These are phyloP conservation scores for Sphaceloma murrayae DNA, from an alignment of 2,329 filamentous ascomycete species.

Conservation along the genomic window DNA sequence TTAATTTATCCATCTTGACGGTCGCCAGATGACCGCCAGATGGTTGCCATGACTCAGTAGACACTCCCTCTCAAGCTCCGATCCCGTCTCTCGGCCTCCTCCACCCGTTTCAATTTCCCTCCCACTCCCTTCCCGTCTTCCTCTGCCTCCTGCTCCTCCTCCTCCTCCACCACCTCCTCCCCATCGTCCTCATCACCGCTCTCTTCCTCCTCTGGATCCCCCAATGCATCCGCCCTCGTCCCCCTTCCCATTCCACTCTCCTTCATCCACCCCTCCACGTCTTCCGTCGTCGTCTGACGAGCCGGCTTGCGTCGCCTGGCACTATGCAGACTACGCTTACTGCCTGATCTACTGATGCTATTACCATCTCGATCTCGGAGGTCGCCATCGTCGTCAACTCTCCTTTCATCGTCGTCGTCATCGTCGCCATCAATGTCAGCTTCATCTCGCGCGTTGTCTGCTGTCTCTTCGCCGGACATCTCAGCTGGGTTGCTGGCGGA, in stretches of 20 bases:
- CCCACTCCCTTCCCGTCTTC: background rate
- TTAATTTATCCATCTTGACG: background rate
- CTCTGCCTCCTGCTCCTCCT: background rate
- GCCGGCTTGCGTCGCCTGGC: conserved; percentile 33
- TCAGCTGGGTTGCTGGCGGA: conserved; percentile 16
- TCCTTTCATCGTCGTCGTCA: no score
- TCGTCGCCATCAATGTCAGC: no score
- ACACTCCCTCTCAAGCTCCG: conserved; percentile 7
- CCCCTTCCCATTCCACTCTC: conserved; percentile 41
- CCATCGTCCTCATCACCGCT: conserved; percentile 19
- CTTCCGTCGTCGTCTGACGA: conserved; percentile 29
- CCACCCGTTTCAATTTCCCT: background rate
- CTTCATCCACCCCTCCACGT: conserved; percentile 34
- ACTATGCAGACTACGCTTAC: no score
- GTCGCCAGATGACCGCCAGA: no score
- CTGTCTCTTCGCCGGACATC: conserved; percentile 32
- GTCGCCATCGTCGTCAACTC: no score
- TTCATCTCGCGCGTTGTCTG: no score
- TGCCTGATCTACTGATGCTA: no score
- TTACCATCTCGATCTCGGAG: no score
- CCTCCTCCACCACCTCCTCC: background rate
- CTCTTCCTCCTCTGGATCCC: conserved; percentile 27
- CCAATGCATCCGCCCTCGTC: conserved; percentile 37
- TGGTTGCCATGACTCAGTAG: background rate
- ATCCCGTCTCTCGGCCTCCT: conserved; percentile 1